Evolutionary conservation across 768 basidiomycete genomes (phyloP), one percentile per base, ranked within the genome.

Genomic region (Auricularia cornea): DNA sequence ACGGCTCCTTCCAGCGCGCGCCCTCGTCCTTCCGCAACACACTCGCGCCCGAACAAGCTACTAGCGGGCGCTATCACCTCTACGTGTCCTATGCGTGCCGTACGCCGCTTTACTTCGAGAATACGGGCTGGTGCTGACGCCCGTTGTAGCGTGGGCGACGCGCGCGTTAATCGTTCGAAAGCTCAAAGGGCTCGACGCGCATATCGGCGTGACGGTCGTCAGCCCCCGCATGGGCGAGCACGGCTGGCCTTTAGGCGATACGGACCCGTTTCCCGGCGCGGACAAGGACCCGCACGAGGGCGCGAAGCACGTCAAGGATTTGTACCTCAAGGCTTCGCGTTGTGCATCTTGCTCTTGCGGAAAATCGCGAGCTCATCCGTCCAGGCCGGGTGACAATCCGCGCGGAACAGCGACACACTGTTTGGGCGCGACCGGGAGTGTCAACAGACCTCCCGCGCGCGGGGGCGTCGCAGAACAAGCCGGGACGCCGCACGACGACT

Each of bases 31-130:
- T 88, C 76, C 72, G 87, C 23, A 79, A 83, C 68, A 67, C 63
- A 30, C 83, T 90, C 68, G 72, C 81, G 70, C 60, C 57, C n/a
- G 67, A 93, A 93, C 85, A 64, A 87, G 95, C 54, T 97, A n/a
- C n/a, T n/a, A n/a, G n/a, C n/a, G n/a, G n/a, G n/a, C n/a, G n/a
- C n/a, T n/a, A 98, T 72, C 90, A 91, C 68, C 90, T 96, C 67
- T 96, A 92, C 69, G 90, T 97, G 64, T 90, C 89, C 5, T 85
- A 86, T 66, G 85, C 89, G 2, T 98, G 94, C 69, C 94, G 90
- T 92, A 66, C 72, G 88, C n/a, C 38, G 30, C 3, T 1, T 23
- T 5, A 1, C 2, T 38, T 5, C 35, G 8, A 10, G 16, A 1
- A 10, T 5, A 5, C 16, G 3, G 8, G 10, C 35, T 38, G 32